Conservation (phyloP, 805 yeast genomes). For the Candida yuanshanica region DNA sequence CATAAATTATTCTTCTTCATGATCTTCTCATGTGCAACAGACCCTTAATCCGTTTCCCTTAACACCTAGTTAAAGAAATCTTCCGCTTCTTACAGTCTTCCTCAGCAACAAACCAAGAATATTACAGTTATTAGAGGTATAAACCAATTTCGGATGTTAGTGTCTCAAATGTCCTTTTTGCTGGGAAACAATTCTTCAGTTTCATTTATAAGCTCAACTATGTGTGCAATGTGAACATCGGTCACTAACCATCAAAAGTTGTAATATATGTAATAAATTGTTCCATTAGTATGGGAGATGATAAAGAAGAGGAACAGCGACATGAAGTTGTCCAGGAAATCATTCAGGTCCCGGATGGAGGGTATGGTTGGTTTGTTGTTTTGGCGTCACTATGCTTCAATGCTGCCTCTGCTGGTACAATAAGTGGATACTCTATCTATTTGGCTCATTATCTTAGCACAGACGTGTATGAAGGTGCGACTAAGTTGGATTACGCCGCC, state of each 20-base stretch:
- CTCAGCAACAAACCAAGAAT: too few relatives aligned
- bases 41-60: too few relatives aligned
- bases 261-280: not conserved
- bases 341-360: slow-evolving; percentile 21
- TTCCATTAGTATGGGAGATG: not conserved
- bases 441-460: slow-evolving; percentile 49
- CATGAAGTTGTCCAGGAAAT: not conserved
- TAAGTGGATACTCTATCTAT: slow-evolving; percentile 46
- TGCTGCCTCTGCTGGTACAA: slow-evolving; percentile 21
- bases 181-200: too few relatives aligned
- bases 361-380: slow-evolving; percentile 21
- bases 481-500: slow-evolving; percentile 54
- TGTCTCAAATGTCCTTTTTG: too few relatives aligned
- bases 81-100: too few relatives aligned
- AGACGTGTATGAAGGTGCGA: slow-evolving; percentile 44
- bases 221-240: too few relatives aligned
- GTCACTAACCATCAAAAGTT: not conserved
- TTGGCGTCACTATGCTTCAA: slow-evolving; percentile 15
- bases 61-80: too few relatives aligned
- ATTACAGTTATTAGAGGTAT: too few relatives aligned
- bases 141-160: too few relatives aligned
- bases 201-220: too few relatives aligned
- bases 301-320: not conserved
- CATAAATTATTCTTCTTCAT: too few relatives aligned
- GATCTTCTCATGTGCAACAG: too few relatives aligned